These are phyloP conservation scores for Aureobasidium sp. DNA, from an alignment of 2,329 filamentous ascomycete genomes.

Conservation along the genomic window DNA sequence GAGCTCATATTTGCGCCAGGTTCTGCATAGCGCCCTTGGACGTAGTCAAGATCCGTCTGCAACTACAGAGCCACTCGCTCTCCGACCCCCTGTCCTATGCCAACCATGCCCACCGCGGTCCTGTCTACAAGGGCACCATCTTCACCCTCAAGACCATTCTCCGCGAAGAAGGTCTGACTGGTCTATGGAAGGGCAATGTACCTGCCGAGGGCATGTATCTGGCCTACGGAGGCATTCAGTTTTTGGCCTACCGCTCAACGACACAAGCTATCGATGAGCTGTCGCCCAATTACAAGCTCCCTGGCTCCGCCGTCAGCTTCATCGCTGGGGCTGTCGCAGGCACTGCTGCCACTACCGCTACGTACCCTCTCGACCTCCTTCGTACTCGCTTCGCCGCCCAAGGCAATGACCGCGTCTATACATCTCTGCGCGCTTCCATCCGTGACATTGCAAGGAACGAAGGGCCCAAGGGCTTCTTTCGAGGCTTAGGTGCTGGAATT, in stretches of 20 bases:
- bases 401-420: slow-evolving; percentile 72
- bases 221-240: slow-evolving; percentile 82
- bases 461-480: slow-evolving; percentile 75
- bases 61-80: slow-evolving; percentile 81
- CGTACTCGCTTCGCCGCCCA: slow-evolving; percentile 96
- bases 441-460: slow-evolving; percentile 68
- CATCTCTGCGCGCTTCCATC: slow-evolving; percentile 61
- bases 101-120: slow-evolving; percentile 30
- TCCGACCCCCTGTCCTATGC: slow-evolving; percentile 62
- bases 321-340: slow-evolving; percentile 76
- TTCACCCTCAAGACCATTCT: slow-evolving; percentile 64
- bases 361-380: slow-evolving; percentile 89
- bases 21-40: slow-evolving; percentile 94
- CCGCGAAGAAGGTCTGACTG: slow-evolving; percentile 70
- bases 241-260: slow-evolving; percentile 74
- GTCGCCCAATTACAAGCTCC: slow-evolving; percentile 43
- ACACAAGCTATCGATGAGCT: slow-evolving; percentile 59
- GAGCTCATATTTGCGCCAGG: slow-evolving; percentile 37
- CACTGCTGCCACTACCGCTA: slow-evolving; percentile 70
- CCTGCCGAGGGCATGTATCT: slow-evolving; percentile 93
- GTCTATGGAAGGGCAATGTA: slow-evolving; percentile 96
- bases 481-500: slow-evolving; percentile 72
- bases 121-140: slow-evolving; percentile 65
- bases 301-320: slow-evolving; percentile 69
- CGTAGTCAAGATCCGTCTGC: slow-evolving; percentile 95